Percentiles rank a stretch among this genome's conserved stretches.
These are phyloP conservation scores for Gastrolobium villosum DNA, from an alignment of 306 rosid species.

Conservation along the genomic window DNA sequence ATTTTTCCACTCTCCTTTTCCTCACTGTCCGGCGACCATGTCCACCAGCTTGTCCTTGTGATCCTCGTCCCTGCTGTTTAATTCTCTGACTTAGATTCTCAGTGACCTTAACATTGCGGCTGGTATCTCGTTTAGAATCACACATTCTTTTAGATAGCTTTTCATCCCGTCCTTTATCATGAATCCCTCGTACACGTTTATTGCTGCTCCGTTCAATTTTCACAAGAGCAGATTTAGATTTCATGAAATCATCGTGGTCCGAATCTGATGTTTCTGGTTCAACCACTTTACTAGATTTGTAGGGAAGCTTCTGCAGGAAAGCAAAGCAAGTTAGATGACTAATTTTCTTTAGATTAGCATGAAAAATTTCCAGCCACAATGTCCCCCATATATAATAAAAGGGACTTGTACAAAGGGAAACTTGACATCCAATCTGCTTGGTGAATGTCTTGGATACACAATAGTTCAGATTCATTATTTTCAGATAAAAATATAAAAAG, in stretches of 20 bases:
- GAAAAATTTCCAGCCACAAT: slow-evolving; percentile 14
- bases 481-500: neutral
- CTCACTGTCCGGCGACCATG: slow-evolving; percentile 61
- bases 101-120: slow-evolving; percentile 38
- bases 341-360: neutral
- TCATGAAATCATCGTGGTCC: too few species aligned
- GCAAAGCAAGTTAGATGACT: slow-evolving; percentile 44
- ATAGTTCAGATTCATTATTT: neutral
- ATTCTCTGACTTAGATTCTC: too few species aligned
- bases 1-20: slow-evolving; percentile 68
- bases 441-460: neutral
- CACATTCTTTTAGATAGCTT: slow-evolving; percentile 56
- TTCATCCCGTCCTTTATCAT: slow-evolving; percentile 71
- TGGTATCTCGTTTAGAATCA: slow-evolving; percentile 52
- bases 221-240: neutral
- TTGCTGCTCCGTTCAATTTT: slow-evolving; percentile 60
- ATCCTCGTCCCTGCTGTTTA: too few species aligned
- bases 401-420: neutral
- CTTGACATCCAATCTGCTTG: slow-evolving; percentile 3
- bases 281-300: too few species aligned
- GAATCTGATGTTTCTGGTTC: too few species aligned
- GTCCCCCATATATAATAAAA: neutral
- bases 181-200: slow-evolving; percentile 72
- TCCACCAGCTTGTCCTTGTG: too few species aligned
- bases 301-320: slow-evolving; percentile 66